Conservation (phyloP, 495 filamentous ascomycete species). For the Penicillium fimorum region DNA sequence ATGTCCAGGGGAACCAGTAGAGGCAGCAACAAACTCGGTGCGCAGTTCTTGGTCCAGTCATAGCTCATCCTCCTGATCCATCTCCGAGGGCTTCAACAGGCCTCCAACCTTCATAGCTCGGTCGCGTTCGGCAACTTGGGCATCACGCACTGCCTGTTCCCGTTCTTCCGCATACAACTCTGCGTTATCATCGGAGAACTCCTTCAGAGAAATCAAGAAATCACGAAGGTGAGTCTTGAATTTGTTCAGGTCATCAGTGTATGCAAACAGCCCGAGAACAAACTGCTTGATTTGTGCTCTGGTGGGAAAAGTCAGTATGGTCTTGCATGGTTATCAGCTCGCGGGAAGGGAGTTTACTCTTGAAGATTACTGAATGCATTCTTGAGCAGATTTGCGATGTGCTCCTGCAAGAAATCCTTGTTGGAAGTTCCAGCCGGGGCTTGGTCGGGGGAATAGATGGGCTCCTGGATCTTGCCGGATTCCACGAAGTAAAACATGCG, state of each 20-base stretch:
- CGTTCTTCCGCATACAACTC: slow-evolving; percentile 95
- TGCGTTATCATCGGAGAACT: slow-evolving; percentile 80
- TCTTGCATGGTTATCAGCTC: neutral
- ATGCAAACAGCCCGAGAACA: slow-evolving; percentile 78
- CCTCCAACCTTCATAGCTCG: slow-evolving; percentile 90
- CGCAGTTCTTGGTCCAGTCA: slow-evolving; percentile 74
- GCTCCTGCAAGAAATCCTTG: slow-evolving; percentile 82
- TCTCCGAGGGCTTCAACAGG: slow-evolving; percentile 86
- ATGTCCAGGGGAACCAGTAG: slow-evolving; percentile 14
- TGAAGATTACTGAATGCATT: slow-evolving; percentile 94
- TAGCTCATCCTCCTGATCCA: slow-evolving; percentile 88
- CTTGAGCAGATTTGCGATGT: slow-evolving; percentile 79
- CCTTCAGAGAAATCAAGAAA: slow-evolving; percentile 94
- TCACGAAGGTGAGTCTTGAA: slow-evolving; percentile 95
- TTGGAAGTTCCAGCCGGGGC: slow-evolving; percentile 81
- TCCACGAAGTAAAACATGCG: slow-evolving; percentile 94
- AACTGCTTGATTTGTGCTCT: slow-evolving; percentile 87
- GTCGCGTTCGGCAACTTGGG: slow-evolving; percentile 76
- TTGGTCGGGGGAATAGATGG: slow-evolving; percentile 80
- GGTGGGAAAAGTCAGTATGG: slow-evolving; percentile 36
- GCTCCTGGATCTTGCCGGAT: slow-evolving; percentile 82
- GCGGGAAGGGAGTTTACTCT: slow-evolving; percentile 60
- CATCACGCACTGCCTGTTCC: slow-evolving; percentile 77
- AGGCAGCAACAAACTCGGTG: slow-evolving; percentile 46
- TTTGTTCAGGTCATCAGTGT: slow-evolving; percentile 75